Percentiles rank a stretch among this genome's conserved stretches.
Evolutionary conservation across 2,329 filamentous ascomycete species (phyloP).

Genomic region (Neopestalotiopsis sp.): DNA sequence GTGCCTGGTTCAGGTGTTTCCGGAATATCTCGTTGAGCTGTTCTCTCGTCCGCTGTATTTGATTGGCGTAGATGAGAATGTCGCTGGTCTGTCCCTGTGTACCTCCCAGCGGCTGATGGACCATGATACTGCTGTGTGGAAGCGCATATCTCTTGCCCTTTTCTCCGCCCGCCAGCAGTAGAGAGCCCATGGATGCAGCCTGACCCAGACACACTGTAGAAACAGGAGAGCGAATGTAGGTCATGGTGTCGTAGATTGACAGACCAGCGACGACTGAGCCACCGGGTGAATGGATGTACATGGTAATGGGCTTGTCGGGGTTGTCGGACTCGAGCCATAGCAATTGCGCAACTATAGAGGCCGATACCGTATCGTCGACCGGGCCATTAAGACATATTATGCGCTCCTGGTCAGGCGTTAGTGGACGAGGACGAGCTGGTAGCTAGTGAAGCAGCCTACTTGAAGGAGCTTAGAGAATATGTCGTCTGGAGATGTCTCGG

Average conservation of each 20-base stretch:
- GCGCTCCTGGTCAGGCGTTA: slow-evolving; percentile 66
- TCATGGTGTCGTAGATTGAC: slow-evolving; percentile 99
- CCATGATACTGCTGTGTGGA: slow-evolving; percentile 95
- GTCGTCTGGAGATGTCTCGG: slow-evolving; percentile 60
- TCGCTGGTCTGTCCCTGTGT: slow-evolving; percentile 72
- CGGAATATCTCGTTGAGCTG: slow-evolving; percentile 92
- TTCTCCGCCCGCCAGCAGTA: slow-evolving; percentile 85
- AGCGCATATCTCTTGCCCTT: slow-evolving; percentile 85
- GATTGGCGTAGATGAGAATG: slow-evolving; percentile 95
- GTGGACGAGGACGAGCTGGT: slow-evolving; percentile 21
- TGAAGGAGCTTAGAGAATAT: slow-evolving; percentile 83
- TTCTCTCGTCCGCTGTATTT: slow-evolving; percentile 85
- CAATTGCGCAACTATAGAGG: slow-evolving; percentile 93
- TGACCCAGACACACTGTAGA: slow-evolving; percentile 95
- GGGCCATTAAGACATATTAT: slow-evolving; percentile 93
- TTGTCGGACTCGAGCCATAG: slow-evolving; percentile 98
- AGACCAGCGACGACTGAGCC: slow-evolving; percentile 86
- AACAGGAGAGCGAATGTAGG: slow-evolving; percentile 91
- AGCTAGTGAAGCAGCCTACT: slow-evolving; percentile 47
- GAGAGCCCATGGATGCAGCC: slow-evolving; percentile 91
- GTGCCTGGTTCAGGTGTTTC: slow-evolving; percentile 78
- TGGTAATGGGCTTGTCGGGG: slow-evolving; percentile 90
- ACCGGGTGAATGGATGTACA: slow-evolving; percentile 97
- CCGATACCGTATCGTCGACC: slow-evolving; percentile 88
- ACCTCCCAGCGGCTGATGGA: slow-evolving; percentile 89